These are phyloP conservation scores for Inga laurina DNA, from an alignment of 306 rosid species.

Conservation along the genomic window DNA sequence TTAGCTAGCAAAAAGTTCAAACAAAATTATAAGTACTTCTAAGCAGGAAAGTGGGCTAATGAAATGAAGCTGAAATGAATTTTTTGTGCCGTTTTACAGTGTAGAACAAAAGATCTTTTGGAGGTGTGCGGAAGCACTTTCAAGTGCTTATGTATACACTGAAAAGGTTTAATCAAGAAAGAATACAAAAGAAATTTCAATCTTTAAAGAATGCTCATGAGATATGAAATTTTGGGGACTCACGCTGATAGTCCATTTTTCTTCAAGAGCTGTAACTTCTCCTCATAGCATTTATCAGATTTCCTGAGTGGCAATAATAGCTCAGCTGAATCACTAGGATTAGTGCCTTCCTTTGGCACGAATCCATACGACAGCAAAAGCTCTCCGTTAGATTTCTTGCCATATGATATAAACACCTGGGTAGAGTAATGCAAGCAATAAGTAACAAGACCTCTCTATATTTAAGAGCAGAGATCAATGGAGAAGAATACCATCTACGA, in stretches of 20 bases:
- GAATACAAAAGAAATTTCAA: conserved; percentile 7
- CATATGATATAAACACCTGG: conserved; percentile 95
- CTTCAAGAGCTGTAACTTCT: conserved; percentile 70
- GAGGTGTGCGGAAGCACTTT: not conserved
- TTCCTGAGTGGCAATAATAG: conserved; percentile 67
- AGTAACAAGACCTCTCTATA: conserved; percentile 14
- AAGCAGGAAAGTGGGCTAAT: not conserved
- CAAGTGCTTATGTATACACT: not conserved
- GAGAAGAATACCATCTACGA: conserved; percentile 25
- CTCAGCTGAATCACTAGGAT: conserved; percentile 91
- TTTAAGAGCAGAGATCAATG: not conserved
- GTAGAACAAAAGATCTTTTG: not conserved
- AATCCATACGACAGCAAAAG: conserved; percentile 88
- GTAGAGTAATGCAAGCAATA: conserved; percentile 35
- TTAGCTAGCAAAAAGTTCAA: conserved; percentile 18
- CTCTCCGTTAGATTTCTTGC: conserved; percentile 94
- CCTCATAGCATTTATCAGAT: conserved; percentile 69
- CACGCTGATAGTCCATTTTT: conserved; percentile 73
- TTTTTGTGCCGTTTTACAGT: not conserved
- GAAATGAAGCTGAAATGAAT: not conserved
- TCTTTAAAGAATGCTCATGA: not conserved
- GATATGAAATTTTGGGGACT: conserved; percentile 37
- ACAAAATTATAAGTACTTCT: not conserved
- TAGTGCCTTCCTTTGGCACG: conserved; percentile 92
- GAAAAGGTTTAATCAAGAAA: conserved; percentile 1